These are phyloP conservation scores for Neurospora sp. DNA, from an alignment of 495 filamentous ascomycete genomes.

Conservation along the genomic window DNA sequence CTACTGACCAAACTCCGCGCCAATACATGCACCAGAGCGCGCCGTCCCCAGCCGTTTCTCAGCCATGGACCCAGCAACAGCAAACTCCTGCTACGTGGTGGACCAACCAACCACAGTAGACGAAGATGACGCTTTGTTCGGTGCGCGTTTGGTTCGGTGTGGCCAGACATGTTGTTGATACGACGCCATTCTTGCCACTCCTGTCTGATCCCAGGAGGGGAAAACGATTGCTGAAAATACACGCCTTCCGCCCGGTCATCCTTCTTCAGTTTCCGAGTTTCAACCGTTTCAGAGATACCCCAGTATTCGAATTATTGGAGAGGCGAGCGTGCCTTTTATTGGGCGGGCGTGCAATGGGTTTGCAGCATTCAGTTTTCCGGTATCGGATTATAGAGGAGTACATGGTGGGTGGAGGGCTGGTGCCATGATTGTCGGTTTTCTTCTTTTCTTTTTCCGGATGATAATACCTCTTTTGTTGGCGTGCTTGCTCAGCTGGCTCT, in stretches of 20 bases:
- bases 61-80: conserved; percentile 35
- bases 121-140: neutral
- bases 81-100: conserved; percentile 32
- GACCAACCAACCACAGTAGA: conserved; percentile 36
- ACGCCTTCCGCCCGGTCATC: neutral
- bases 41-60: conserved; percentile 30
- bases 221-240: neutral
- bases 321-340: conserved; percentile 13
- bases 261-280: conserved; percentile 12
- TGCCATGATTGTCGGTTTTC: neutral
- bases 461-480: conserved; percentile 13
- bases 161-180: neutral
- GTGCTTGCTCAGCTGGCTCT: neutral
- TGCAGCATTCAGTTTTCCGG: conserved; percentile 9
- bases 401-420: conserved; percentile 2
- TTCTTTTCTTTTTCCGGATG: conserved; percentile 5
- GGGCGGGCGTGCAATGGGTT: conserved; percentile 5
- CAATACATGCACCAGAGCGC: conserved; percentile 49
- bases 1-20: conserved; percentile 46
- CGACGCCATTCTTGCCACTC: neutral
- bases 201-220: neutral
- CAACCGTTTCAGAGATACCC: conserved; percentile 14
- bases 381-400: conserved; percentile 23
- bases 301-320: conserved; percentile 14
- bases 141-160: neutral